Percentiles rank a stretch among this genome's conserved stretches.
These are phyloP conservation scores for Amanita inopinata DNA, from an alignment of 768 basidiomycete species.

Conservation along the genomic window DNA sequence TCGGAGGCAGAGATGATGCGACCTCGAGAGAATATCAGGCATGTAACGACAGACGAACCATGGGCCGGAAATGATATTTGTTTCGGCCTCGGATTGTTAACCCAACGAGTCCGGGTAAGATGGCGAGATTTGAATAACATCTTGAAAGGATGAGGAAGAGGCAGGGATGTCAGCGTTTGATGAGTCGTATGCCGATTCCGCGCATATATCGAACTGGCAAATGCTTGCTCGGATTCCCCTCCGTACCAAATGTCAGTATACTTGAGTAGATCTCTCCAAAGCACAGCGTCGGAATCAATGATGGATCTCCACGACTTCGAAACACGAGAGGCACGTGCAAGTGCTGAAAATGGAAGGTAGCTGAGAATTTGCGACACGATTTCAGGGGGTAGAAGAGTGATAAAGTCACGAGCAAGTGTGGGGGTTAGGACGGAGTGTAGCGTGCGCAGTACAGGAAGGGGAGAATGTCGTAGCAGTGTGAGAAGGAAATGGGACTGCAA, in stretches of 20 bases:
- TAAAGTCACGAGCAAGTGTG: constrained; percentile 89
- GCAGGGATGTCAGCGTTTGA: constrained; percentile 36
- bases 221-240: constrained; percentile 71
- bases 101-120: constrained; percentile 74
- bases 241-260: constrained; percentile 86
- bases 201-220: constrained; percentile 61
- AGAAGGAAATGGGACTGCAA: constrained; percentile 92
- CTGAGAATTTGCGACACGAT: constrained; percentile 83
- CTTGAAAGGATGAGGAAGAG: constrained; percentile 82
- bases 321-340: constrained; percentile 83
- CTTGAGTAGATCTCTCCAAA: constrained; percentile 85
- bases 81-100: constrained; percentile 59
- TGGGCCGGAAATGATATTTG: constrained; percentile 82
- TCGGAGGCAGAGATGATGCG: constrained; percentile 97
- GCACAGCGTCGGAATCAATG: constrained; percentile 81
- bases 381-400: constrained; percentile 86
- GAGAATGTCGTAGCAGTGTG: constrained; percentile 84
- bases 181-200: constrained; percentile 38
- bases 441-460: constrained; percentile 83
- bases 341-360: constrained; percentile 71
- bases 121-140: constrained; percentile 88
- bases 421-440: constrained; percentile 83
- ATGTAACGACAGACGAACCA: constrained; percentile 88
- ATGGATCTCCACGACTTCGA: constrained; percentile 85
- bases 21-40: constrained; percentile 87